Percentiles rank a stretch among this genome's conserved stretches.
Evolutionary conservation across 768 basidiomycete genomes (phyloP).

Genomic region (Tylopilus vinaceipallidus): DNA sequence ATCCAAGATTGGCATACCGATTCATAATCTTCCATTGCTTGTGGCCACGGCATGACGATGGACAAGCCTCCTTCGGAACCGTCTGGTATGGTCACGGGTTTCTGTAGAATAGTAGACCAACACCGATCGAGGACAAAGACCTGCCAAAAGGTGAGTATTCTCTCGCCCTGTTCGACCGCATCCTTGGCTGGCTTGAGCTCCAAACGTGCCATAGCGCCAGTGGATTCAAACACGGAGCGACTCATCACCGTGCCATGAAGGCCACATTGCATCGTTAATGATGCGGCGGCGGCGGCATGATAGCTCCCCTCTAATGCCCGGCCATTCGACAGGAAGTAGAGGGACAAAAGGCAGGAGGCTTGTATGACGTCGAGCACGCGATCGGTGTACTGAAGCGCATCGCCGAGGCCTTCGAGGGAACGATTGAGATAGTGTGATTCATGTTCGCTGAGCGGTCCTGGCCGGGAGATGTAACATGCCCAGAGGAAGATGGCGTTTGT

Average conservation of each 20-base stretch:
- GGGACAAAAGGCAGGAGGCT: conserved; percentile 70
- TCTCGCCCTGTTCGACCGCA: conserved; percentile 62
- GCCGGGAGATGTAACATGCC: conserved; percentile 78
- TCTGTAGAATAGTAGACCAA: conserved; percentile 73
- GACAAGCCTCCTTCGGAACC: conserved; percentile 53
- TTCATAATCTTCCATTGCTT: conserved; percentile 69
- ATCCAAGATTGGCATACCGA: conserved; percentile 43
- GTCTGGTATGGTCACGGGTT: conserved; percentile 65
- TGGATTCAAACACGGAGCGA: conserved; percentile 35
- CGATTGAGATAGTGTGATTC: conserved; percentile 70
- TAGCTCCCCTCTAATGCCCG: conserved; percentile 76
- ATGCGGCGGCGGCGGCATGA: conserved; percentile 71
- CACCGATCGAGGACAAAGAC: conserved; percentile 78
- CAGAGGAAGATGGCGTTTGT: conserved; percentile 82
- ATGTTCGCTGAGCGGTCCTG: conserved; percentile 65
- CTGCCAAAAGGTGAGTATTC: conserved; percentile 80
- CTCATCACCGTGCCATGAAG: conserved; percentile 48
- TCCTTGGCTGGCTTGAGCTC: conserved; percentile 59
- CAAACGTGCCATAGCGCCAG: conserved; percentile 35
- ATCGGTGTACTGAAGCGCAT: conserved; percentile 55
- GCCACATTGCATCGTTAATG: conserved; percentile 71
- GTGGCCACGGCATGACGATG: conserved; percentile 77
- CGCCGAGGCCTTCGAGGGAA: conserved; percentile 59
- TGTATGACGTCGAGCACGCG: conserved; percentile 70
- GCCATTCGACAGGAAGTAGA: conserved; percentile 77